Evolutionary conservation across 495 filamentous ascomycete species (phyloP).

Genomic region (Aspergillus saccharolyticus): DNA sequence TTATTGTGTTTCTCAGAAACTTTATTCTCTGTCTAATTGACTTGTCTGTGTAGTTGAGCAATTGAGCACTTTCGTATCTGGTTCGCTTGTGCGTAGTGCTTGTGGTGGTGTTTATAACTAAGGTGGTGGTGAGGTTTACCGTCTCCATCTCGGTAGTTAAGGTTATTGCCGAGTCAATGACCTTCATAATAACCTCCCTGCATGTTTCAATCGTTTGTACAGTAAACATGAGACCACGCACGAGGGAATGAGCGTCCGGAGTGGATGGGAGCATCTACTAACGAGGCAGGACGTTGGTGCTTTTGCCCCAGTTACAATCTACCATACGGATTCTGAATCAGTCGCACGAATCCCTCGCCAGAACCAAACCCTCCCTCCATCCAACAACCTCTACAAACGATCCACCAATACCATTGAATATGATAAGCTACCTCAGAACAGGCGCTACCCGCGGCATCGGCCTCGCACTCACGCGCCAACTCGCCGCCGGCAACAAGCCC

Average conservation of each 20-base stretch:
- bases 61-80: neutral
- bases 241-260: too few species aligned
- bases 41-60: neutral
- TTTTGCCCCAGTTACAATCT: too few species aligned
- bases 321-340: too few species aligned
- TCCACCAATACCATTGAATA: neutral
- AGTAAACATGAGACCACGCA: too few species aligned
- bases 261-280: too few species aligned
- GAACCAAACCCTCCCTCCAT: too few species aligned
- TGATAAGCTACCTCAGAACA: conserved; percentile 16
- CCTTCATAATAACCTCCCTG: neutral
- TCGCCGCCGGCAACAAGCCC: conserved; percentile 6
- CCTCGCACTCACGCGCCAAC: conserved; percentile 17
- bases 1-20: neutral
- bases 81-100: too few species aligned
- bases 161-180: neutral
- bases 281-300: too few species aligned
- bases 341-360: too few species aligned
- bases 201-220: neutral
- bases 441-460: conserved; percentile 32
- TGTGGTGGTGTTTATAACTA: too few species aligned
- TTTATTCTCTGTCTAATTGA: neutral
- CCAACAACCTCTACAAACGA: neutral
- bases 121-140: too few species aligned
- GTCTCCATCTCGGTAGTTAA: too few species aligned